These are phyloP conservation scores for Neoascochyta sp. DNA, from an alignment of 2,329 filamentous ascomycete species.

Conservation along the genomic window DNA sequence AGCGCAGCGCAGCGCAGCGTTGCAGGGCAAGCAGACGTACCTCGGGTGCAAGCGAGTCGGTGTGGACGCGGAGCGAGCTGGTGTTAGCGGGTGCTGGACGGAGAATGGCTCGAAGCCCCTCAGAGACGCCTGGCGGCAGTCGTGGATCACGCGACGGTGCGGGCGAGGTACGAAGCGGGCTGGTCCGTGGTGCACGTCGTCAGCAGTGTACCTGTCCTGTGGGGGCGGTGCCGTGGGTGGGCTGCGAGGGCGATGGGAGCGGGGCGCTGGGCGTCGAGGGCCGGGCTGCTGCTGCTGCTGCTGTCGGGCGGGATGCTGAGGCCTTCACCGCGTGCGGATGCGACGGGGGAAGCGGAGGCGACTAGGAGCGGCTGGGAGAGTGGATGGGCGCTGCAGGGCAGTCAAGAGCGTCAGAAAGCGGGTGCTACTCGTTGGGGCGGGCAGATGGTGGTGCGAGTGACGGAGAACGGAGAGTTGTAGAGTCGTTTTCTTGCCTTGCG, in stretches of 20 bases:
- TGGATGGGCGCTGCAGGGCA: constrained; percentile 22
- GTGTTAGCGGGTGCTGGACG: constrained; percentile 27
- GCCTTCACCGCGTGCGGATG: constrained; percentile 40
- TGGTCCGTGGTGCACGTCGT: constrained; percentile 28
- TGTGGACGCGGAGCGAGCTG: constrained; percentile 16
- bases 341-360: constrained; percentile 14
- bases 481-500: constrained; percentile 24
- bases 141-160: constrained; percentile 33
- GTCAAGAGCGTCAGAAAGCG: constrained; percentile 17
- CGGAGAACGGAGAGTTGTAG: constrained; percentile 29
- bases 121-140: constrained; percentile 35
- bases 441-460: constrained; percentile 24
- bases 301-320: constrained; percentile 35
- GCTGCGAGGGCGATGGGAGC: constrained; percentile 27
- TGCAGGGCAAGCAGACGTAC: constrained; percentile 18
- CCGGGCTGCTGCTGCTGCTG: constrained; percentile 36
- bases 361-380: constrained; percentile 9
- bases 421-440: constrained; percentile 14
- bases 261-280: constrained; percentile 32
- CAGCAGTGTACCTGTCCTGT: constrained; percentile 28
- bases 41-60: constrained; percentile 25
- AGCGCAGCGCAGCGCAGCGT: too few relatives aligned
- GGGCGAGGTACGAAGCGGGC: constrained; percentile 19
- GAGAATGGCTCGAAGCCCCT: constrained; percentile 42
- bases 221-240: constrained; percentile 26